Percentiles rank a stretch among this genome's conserved stretches.
Conservation (phyloP, 257 asterid genomes). For the Solanum gracilifrons region DNA sequence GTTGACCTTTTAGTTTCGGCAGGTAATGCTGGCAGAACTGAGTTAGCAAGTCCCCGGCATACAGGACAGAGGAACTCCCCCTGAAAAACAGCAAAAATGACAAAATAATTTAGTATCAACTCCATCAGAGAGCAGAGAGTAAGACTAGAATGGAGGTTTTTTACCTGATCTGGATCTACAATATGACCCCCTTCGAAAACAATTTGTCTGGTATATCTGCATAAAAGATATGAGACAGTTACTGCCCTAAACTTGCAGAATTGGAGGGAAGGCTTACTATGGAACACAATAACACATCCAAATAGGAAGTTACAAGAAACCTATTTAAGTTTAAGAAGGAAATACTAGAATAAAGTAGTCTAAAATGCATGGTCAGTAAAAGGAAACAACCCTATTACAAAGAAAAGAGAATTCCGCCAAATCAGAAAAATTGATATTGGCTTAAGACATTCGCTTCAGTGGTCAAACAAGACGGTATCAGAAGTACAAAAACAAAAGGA, state of each 20-base stretch:
- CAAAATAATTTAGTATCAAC: constrained; percentile 3
- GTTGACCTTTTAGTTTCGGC: constrained; percentile 26
- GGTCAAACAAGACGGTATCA: background rate
- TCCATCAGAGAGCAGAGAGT: constrained; percentile 2
- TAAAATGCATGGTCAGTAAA: background rate
- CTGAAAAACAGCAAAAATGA: constrained; percentile 28
- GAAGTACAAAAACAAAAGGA: background rate
- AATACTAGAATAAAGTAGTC: background rate
- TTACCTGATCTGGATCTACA: constrained; percentile 95
- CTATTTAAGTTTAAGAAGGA: background rate
- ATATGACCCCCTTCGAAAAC: constrained; percentile 94
- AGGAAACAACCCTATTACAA: background rate
- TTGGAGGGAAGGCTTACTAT: background rate
- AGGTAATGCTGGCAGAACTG: constrained; percentile 62
- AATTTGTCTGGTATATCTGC: constrained; percentile 67
- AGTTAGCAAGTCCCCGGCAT: constrained; percentile 92
- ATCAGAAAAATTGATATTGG: background rate
- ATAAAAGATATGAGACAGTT: background rate
- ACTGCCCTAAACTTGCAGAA: background rate
- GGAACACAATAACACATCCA: background rate
- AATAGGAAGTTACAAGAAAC: background rate
- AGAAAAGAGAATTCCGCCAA: background rate
- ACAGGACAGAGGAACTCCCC: constrained; percentile 99
- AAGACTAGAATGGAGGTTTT: background rate
- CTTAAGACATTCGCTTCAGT: background rate